These are phyloP conservation scores for Aspergillus ochraceus DNA, from an alignment of 2,329 filamentous ascomycete genomes.

Conservation along the genomic window DNA sequence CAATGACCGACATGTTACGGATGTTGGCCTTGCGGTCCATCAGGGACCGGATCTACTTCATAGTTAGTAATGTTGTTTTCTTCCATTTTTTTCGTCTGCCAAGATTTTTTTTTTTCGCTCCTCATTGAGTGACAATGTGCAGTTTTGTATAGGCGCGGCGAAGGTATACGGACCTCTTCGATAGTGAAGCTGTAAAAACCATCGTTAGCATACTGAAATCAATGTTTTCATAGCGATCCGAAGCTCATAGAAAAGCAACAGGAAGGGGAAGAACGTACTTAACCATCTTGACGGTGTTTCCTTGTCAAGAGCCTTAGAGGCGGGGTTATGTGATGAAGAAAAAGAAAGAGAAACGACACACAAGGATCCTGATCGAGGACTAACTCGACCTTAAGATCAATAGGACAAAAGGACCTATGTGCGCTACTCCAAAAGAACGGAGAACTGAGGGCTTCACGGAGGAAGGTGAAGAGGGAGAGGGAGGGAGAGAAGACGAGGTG, in stretches of 20 bases:
- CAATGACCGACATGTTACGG: constrained; percentile 99
- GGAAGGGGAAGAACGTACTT: constrained; percentile 70
- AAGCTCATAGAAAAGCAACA: neutral
- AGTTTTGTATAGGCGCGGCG: constrained; percentile 3
- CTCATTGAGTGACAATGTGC: neutral
- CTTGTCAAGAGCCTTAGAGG: constrained; percentile 39
- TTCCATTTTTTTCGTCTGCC: neutral
- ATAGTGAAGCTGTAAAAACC: constrained; percentile 80
- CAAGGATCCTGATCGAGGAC: constrained; percentile 45
- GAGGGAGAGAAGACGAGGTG: constrained; percentile 29
- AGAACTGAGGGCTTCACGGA: constrained; percentile 28
- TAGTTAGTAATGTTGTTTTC: constrained; percentile 19
- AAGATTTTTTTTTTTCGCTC: neutral
- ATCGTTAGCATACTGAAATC: constrained; percentile 30
- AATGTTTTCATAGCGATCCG: neutral
- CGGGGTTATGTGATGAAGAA: constrained; percentile 36
- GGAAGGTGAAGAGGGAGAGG: constrained; percentile 30
- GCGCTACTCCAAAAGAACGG: constrained; percentile 37
- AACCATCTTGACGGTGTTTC: constrained; percentile 91
- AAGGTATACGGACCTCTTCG: constrained; percentile 66
- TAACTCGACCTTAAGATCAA: constrained; percentile 43
- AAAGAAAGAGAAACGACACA: constrained; percentile 36
- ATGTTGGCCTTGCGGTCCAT: constrained; percentile 61
- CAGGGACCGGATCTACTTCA: constrained; percentile 45
- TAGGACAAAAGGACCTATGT: constrained; percentile 38